Conservation (phyloP, 352 stramenopile genomes). For the Phytophthora idaei region DNA sequence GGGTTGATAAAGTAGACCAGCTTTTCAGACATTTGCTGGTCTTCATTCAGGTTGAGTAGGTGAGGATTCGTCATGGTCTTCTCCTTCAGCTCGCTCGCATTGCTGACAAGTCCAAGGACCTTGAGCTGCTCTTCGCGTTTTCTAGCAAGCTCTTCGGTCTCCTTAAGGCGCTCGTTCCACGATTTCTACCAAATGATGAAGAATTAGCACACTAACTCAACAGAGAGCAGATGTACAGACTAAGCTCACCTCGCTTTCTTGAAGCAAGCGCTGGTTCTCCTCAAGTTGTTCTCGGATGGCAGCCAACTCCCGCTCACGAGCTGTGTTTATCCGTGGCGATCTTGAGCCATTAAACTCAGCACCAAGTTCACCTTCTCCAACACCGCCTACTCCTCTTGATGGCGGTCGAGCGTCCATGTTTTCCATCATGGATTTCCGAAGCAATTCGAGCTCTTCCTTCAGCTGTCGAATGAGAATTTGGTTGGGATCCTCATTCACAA, state of each 20-base stretch:
- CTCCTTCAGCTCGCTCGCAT: conserved; percentile 59
- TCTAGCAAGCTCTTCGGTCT: conserved; percentile 82
- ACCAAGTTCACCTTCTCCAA: conserved; percentile 14
- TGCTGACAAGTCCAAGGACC: conserved; percentile 62
- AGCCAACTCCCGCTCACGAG: conserved; percentile 61
- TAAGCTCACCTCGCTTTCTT: conserved; percentile 68
- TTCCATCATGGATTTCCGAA: conserved; percentile 75
- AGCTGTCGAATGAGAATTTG: conserved; percentile 86
- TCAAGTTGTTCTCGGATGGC: conserved; percentile 76
- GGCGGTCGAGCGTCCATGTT: conserved; percentile 58
- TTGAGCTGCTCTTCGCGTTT: conserved; percentile 85
- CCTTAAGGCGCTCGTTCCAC: conserved; percentile 78
- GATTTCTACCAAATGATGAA: conserved; percentile 54
- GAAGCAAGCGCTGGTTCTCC: conserved; percentile 74
- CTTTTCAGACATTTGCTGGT: conserved; percentile 86
- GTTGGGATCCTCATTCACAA: conserved; percentile 93
- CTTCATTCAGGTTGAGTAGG: conserved; percentile 88
- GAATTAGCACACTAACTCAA: neutral
- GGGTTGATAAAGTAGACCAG: conserved; percentile 78
- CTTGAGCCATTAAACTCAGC: conserved; percentile 28
- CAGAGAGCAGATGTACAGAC: neutral
- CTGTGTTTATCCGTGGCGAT: conserved; percentile 41
- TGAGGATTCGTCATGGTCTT: conserved; percentile 75
- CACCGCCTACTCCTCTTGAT: conserved; percentile 43
- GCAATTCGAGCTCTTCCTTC: conserved; percentile 78